These are phyloP conservation scores for bread wheat (Triticum aestivum) DNA, from an alignment of 176 grass and related monocot species.

Conservation along the genomic window IWGSC_CS_RefSeq_v2.1 NC_057800.1:37395109-37395608, in stretches of 20 bases:
- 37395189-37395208: neutral
- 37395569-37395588: neutral
- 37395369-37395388: constrained; percentile 40
- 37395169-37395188: neutral
- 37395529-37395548: constrained; percentile 35
- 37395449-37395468: constrained; percentile 7
- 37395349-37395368: constrained; percentile 10
- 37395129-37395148: neutral
- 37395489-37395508: constrained; percentile 23
- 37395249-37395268: constrained; percentile 17
- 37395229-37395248: constrained; percentile 23
- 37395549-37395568: constrained; percentile 1
- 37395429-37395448: constrained; percentile 26
- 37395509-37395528: constrained; percentile 52
- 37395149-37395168: neutral
- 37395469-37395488: constrained; percentile 32
- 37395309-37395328: constrained; percentile 23
- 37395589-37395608: constrained; percentile 17
- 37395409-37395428: constrained; percentile 5
- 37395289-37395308: constrained; percentile 21
- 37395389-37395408: constrained; percentile 18
- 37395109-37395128: neutral
- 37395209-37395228: neutral
- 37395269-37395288: constrained; percentile 15
- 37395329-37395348: constrained; percentile 24